These are phyloP conservation scores for Brasilioporus rufonigricans DNA, from an alignment of 768 basidiomycete genomes.

Conservation along the genomic window DNA sequence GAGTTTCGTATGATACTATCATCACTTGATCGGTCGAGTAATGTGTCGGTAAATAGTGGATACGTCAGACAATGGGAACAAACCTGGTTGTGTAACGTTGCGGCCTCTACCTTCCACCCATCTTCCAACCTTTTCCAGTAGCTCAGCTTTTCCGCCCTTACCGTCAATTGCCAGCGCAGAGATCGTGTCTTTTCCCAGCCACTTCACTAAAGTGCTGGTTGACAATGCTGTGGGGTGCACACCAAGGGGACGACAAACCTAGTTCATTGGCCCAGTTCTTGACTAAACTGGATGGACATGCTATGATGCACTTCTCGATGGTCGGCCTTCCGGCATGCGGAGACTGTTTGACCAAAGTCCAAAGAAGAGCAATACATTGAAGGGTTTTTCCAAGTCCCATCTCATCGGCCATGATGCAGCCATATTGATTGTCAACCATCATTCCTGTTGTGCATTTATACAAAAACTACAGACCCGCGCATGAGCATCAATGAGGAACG, in stretches of 20 bases:
- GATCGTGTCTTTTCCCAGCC: conserved; percentile 85
- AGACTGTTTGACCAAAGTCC: conserved; percentile 95
- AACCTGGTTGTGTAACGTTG: conserved; percentile 90
- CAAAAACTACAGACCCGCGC: conserved; percentile 64
- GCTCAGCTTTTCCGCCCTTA: conserved; percentile 80
- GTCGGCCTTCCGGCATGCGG: conserved; percentile 81
- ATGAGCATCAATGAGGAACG: neutral
- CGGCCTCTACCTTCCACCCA: conserved; percentile 91
- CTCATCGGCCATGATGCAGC: conserved; percentile 99
- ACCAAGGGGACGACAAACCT: conserved; percentile 45
- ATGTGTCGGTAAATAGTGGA: neutral
- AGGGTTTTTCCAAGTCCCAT: conserved; percentile 98
- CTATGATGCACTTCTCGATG: conserved; percentile 97
- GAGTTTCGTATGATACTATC: conserved; percentile 98
- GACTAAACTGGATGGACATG: conserved; percentile 93
- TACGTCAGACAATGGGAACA: conserved; percentile 9
- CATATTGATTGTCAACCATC: conserved; percentile 85
- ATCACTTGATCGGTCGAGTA: conserved; percentile 58
- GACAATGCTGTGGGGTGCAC: neutral
- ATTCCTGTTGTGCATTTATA: conserved; percentile 95
- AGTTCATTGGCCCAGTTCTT: conserved; percentile 99
- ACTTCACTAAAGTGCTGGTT: conserved; percentile 66
- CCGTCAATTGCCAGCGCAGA: conserved; percentile 89
- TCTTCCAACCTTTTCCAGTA: conserved; percentile 74
- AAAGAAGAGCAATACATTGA: conserved; percentile 93